These are phyloP conservation scores for Globisporangium okanoganense DNA, from an alignment of 352 stramenopile genomes.

Conservation along the genomic window DNA sequence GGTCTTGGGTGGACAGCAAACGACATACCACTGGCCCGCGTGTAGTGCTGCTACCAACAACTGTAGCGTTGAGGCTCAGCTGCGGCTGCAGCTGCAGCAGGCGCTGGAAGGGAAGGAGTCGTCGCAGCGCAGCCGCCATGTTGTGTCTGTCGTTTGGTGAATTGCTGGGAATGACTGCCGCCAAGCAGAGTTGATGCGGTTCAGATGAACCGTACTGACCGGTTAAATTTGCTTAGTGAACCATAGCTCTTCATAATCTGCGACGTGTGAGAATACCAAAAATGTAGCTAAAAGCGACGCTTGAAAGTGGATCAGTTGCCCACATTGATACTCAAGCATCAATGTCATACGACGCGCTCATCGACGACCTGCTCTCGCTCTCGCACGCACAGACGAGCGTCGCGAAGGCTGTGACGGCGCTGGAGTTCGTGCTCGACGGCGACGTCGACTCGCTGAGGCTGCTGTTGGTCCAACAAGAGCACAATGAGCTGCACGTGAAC, in stretches of 20 bases:
- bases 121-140: conserved; percentile 17
- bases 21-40: not conserved
- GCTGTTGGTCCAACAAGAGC: conserved; percentile 17
- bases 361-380: conserved; percentile 43
- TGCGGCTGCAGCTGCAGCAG: conserved; percentile 5
- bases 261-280: conserved; percentile 21
- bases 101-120: conserved; percentile 11
- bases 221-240: no score
- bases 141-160: not conserved
- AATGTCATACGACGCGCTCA: conserved; percentile 32
- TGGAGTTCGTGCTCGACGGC: conserved; percentile 28
- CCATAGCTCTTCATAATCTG: conserved; percentile 22
- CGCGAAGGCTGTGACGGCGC: conserved; percentile 8
- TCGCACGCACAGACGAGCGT: not conserved
- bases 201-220: no score
- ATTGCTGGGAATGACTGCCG: not conserved
- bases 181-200: conserved; percentile 7
- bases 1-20: not conserved
- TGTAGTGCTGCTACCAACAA: not conserved
- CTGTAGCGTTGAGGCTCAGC: not conserved
- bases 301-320: conserved; percentile 5
- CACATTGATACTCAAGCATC: not conserved
- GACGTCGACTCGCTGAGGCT: conserved; percentile 24
- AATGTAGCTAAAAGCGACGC: not conserved
- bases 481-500: conserved; percentile 30